Evolutionary conservation across 371 early-diverging fungal species (phyloP), one percentile per base, ranked within the genome.

Genomic region (Gilbertella persicaria): DNA sequence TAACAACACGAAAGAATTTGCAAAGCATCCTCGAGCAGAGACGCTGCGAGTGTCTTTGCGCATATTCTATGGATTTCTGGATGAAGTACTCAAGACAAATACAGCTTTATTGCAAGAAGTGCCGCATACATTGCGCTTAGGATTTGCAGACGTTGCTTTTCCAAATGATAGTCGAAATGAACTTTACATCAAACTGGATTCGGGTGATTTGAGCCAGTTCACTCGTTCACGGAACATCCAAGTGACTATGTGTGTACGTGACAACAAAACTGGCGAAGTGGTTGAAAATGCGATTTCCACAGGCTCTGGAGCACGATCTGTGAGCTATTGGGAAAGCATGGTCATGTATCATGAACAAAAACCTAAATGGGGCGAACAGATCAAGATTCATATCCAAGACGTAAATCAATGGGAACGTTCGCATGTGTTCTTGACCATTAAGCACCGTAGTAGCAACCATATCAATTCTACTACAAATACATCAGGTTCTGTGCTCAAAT

Each of bases 291-390:
- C 79, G n/a, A 69, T 88, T 19, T 65, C 55, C 17, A 61, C 74
- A 3, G 89, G 85, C 2, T 60, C 80, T n/a, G 85, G 80, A 20
- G 71, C 78, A 26, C 59, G 58, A 4, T 46, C 48, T n/a, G 60
- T 63, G 1, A 73, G 70, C 0, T 63, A 56, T 9, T 89, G 83
- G 69, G 85, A 88, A 16, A 84, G 85, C 8, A 64, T 83, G 41
- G 75, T 89, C 3, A 83, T 80, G 55, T 83, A 85, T 41, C 88
- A 91, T 58, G 79, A 76, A 16, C 78, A 80, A 42, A 55, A 62
- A 28, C 90, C 91, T 0, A 69, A 53, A 13, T 91, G 88, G 88
- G 58, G 60, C n/a, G 91, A 91, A 62, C 76, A 73, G 0, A 59
- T 91, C 55, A 78, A 85, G 45, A 56, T 89, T 9, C 78, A 79